Conservation (phyloP, 2,329 filamentous ascomycete species). For the Colletotrichum trifolii region DNA sequence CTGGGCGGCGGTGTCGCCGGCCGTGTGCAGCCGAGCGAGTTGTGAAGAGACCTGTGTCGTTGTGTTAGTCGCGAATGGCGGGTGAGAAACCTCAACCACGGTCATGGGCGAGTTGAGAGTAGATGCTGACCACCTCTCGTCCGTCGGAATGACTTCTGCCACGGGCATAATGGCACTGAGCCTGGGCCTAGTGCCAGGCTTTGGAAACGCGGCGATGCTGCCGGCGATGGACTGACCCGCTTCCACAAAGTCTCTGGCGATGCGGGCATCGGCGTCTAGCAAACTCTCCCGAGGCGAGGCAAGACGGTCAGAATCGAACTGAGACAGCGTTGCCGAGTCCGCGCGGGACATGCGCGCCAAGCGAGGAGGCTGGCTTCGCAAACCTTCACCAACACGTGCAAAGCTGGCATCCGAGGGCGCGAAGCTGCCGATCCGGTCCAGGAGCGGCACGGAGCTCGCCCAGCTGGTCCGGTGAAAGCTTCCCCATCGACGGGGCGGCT, state of each 20-base stretch:
- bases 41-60: background rate
- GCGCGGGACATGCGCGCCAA: constrained; percentile 16
- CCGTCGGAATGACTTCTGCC: constrained; percentile 46
- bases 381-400: background rate
- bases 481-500: constrained; percentile 33
- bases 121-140: constrained; percentile 36
- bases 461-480: constrained; percentile 36
- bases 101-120: constrained; percentile 31
- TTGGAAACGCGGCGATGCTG: constrained; percentile 20
- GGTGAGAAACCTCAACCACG: constrained; percentile 17
- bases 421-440: constrained; percentile 37
- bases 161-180: constrained; percentile 54
- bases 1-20: constrained; percentile 2
- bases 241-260: background rate
- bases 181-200: constrained; percentile 36
- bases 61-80: background rate
- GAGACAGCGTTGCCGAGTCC: constrained; percentile 36
- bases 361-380: background rate
- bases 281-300: constrained; percentile 23
- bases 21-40: constrained; percentile 15
- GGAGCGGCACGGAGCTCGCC: constrained; percentile 37
- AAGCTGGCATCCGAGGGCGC: constrained; percentile 27
- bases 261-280: background rate
- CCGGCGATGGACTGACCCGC: constrained; percentile 25
- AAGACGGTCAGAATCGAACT: constrained; percentile 29